Conservation (phyloP, 352 stramenopile genomes). For the Phytophthora palmivora region DNA sequence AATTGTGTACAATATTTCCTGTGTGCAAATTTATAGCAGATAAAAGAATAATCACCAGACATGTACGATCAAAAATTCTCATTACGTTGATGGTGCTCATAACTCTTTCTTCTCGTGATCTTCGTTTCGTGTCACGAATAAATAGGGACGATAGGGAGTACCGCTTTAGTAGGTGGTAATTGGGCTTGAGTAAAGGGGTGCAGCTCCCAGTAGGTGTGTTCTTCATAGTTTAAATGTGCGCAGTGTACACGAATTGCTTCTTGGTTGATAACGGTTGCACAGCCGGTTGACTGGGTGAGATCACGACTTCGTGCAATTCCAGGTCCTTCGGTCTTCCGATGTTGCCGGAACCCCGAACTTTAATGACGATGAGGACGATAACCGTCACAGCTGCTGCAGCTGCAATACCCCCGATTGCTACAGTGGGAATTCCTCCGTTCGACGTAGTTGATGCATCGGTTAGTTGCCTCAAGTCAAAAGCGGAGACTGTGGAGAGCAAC, state of each 20-base stretch:
- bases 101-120: background rate
- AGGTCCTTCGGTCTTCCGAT: constrained; percentile 20
- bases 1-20: no score
- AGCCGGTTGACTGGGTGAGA: constrained; percentile 45
- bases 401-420: constrained; percentile 23
- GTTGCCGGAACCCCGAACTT: constrained; percentile 18
- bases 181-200: constrained; percentile 28
- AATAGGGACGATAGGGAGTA: constrained; percentile 26
- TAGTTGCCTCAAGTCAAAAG: constrained; percentile 16
- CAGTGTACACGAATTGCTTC: constrained; percentile 61
- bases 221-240: constrained; percentile 46
- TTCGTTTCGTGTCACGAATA: constrained; percentile 23
- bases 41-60: no score
- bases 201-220: constrained; percentile 25
- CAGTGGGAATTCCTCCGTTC: constrained; percentile 5
- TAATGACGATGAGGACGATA: constrained; percentile 27
- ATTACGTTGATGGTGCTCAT: constrained; percentile 1
- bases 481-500: constrained; percentile 16
- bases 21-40: no score
- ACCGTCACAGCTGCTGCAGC: constrained; percentile 33
- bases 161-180: constrained; percentile 16
- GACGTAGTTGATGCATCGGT: constrained; percentile 2
- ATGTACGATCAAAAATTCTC: constrained; percentile 18
- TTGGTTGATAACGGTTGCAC: constrained; percentile 38
- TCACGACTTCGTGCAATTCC: constrained; percentile 49